Evolutionary conservation across 805 yeast species (phyloP).

Genomic region (Candida peoriensis): DNA sequence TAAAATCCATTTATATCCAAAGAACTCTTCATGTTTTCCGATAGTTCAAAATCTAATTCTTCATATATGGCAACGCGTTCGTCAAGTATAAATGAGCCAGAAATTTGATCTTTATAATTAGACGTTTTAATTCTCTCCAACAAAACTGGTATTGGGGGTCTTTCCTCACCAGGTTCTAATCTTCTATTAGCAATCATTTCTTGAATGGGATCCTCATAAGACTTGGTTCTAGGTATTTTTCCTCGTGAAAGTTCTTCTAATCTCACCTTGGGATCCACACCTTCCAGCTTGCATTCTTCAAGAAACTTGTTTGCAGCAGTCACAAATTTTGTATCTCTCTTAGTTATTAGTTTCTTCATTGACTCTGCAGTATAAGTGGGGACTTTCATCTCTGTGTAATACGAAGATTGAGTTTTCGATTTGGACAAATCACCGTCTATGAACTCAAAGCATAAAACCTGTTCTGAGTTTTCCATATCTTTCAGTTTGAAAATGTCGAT

Average conservation of each 20-base stretch:
- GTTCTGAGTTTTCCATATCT: conserved; percentile 35
- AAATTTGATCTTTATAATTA: conserved; percentile 61
- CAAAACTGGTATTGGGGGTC: conserved; percentile 45
- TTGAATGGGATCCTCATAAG: conserved; percentile 57
- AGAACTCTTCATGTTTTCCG: conserved; percentile 49
- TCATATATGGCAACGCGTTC: conserved; percentile 41
- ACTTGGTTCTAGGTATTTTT: conserved; percentile 43
- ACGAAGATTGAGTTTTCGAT: conserved; percentile 41
- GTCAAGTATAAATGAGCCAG: conserved; percentile 42
- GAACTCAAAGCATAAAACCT: conserved; percentile 69
- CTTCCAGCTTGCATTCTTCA: conserved; percentile 22
- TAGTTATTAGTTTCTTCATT: conserved; percentile 53
- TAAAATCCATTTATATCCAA: conserved; percentile 52
- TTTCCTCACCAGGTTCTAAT: conserved; percentile 21
- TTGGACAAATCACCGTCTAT: conserved; percentile 56
- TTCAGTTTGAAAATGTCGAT: conserved; percentile 47
- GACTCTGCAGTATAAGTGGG: conserved; percentile 51
- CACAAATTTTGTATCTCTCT: conserved; percentile 51
- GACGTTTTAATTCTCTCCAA: conserved; percentile 45
- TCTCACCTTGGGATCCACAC: conserved; percentile 36
- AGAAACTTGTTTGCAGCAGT: conserved; percentile 34
- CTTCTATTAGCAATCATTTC: conserved; percentile 39
- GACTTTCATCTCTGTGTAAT: conserved; percentile 39
- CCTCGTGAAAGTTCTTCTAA: conserved; percentile 32
- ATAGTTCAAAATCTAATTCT: conserved; percentile 37